Percentiles rank a stretch among this genome's conserved stretches.
These are phyloP conservation scores for Choiromyces venosus DNA, from an alignment of 495 filamentous ascomycete species.

Conservation along the genomic window DNA sequence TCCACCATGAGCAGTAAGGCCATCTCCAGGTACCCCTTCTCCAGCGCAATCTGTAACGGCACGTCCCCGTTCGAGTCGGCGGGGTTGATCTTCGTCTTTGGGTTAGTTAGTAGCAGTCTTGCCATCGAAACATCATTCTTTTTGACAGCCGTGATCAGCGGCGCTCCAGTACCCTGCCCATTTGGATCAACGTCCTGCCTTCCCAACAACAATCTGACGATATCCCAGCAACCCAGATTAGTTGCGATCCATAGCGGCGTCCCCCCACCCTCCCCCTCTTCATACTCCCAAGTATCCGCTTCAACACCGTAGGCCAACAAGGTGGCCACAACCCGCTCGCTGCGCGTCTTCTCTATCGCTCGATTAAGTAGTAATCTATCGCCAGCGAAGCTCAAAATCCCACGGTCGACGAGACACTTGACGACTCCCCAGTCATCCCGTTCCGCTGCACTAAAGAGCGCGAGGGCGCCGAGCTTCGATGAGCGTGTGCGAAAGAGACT, in stretches of 20 bases:
- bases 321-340: neutral
- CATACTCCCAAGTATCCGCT: neutral
- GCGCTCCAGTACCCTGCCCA: neutral
- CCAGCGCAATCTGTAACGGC: neutral
- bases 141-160: neutral
- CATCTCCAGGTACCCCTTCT: neutral
- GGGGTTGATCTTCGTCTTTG: neutral
- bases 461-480: neutral
- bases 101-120: neutral
- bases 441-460: neutral
- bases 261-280: neutral
- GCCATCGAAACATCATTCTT: neutral
- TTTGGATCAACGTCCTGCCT: neutral
- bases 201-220: neutral
- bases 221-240: neutral
- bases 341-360: neutral
- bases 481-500: neutral
- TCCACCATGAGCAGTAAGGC: neutral
- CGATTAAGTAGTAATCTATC: neutral
- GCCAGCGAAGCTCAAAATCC: neutral
- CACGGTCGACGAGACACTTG: neutral
- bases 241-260: neutral
- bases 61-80: neutral
- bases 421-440: neutral
- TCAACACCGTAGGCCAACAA: neutral